Percentiles rank a stretch among this genome's conserved stretches.
phyloP scores from a whole-genome alignment of 2,329 filamentous ascomycete genomes.

The Penicillium fuscoglaucum region DNA sequence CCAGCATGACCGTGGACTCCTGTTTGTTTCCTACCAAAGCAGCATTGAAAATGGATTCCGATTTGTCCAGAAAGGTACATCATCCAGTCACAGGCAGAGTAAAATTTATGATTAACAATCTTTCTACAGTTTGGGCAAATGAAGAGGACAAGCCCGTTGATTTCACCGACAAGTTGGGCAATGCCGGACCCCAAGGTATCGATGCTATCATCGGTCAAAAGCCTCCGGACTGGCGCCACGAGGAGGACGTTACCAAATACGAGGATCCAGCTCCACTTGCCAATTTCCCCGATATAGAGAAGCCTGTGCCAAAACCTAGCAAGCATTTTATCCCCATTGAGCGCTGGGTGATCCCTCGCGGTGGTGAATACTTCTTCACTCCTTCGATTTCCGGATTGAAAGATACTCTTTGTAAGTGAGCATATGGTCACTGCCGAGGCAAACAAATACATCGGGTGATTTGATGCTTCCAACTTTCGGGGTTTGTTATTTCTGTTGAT shows the following conservation, averaged over 20 bases:
- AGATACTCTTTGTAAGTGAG: neutral
- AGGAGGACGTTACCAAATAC: neutral
- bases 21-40: conserved; percentile 1
- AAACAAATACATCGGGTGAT: no score
- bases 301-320: neutral
- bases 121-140: neutral
- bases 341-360: neutral
- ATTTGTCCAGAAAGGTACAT: neutral
- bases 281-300: neutral
- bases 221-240: neutral
- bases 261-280: neutral
- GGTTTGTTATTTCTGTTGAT: no score
- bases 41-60: neutral
- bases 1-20: neutral
- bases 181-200: neutral
- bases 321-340: neutral
- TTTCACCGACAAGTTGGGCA: neutral
- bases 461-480: no score
- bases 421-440: no score
- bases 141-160: neutral
- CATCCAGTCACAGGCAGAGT: no score
- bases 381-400: neutral
- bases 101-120: no score
- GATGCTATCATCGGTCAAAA: neutral
- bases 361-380: conserved; percentile 1